Evolutionary conservation across 2,329 filamentous ascomycete genomes (phyloP).

Genomic region (Alternaria angustiovoidea): DNA sequence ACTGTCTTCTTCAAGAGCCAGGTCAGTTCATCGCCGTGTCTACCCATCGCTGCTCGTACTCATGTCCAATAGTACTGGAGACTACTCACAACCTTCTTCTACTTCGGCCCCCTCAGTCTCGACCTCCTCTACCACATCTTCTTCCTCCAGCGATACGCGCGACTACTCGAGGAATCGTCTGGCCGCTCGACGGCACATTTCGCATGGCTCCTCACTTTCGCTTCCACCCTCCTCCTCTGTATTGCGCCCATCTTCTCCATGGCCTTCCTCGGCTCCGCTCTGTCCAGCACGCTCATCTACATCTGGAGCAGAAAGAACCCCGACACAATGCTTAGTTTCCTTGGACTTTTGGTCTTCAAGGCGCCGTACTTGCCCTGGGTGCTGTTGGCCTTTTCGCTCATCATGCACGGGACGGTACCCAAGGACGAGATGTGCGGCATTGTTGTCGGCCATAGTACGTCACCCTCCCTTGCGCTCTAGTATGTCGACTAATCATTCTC

Average conservation of each 20-base stretch:
- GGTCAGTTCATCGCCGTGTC: slow-evolving; percentile 61
- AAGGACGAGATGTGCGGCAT: slow-evolving; percentile 98
- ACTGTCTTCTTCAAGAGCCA: slow-evolving; percentile 92
- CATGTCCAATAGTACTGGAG: slow-evolving; percentile 82
- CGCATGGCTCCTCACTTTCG: slow-evolving; percentile 91
- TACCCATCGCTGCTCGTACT: slow-evolving; percentile 1
- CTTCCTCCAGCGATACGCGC: slow-evolving; percentile 95
- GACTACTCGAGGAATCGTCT: slow-evolving; percentile 93
- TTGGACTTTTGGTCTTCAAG: slow-evolving; percentile 88
- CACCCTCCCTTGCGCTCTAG: not conserved
- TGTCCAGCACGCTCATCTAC: slow-evolving; percentile 93
- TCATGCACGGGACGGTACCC: slow-evolving; percentile 88
- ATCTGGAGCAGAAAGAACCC: slow-evolving; percentile 98
- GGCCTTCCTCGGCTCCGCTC: slow-evolving; percentile 90
- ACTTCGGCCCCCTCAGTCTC: slow-evolving; percentile 92
- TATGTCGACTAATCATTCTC: slow-evolving; percentile 15
- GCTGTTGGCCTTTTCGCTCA: slow-evolving; percentile 86
- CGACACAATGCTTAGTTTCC: slow-evolving; percentile 83
- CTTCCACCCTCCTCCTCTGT: slow-evolving; percentile 77
- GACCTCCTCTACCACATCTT: slow-evolving; percentile 98
- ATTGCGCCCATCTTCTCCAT: slow-evolving; percentile 89
- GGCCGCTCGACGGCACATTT: slow-evolving; percentile 91
- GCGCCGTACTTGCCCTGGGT: slow-evolving; percentile 97
- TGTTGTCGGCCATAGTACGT: slow-evolving; percentile 79
- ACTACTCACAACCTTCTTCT: slow-evolving; percentile 93